Conservation (phyloP, 139 green algal species). For the Diplosphaera chodatii region DNA sequence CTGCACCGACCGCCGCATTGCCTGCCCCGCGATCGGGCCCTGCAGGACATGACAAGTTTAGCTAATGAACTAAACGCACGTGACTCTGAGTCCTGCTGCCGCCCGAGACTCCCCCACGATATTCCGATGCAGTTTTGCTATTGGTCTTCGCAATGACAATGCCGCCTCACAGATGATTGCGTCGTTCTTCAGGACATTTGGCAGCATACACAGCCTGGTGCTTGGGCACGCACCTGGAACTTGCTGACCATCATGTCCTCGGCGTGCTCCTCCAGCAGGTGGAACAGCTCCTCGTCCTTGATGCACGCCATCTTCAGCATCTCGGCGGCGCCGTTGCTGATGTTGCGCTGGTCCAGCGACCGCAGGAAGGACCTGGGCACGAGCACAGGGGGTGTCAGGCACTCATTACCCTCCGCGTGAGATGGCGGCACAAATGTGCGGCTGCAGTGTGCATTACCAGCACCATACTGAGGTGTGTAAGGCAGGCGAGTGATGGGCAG, state of each 20-base stretch:
- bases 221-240: slow-evolving; percentile 32
- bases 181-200: background rate
- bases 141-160: no score
- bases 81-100: no score
- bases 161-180: no score
- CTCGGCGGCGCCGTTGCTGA: slow-evolving; percentile 45
- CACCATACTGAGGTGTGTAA: no score
- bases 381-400: no score
- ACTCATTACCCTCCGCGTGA: no score
- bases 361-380: slow-evolving; percentile 21
- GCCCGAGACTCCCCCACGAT: no score
- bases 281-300: slow-evolving; percentile 42
- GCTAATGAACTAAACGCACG: no score
- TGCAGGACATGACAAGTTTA: background rate
- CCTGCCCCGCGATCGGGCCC: slow-evolving; percentile 9
- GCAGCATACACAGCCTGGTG: background rate
- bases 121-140: no score
- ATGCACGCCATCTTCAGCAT: slow-evolving; percentile 57
- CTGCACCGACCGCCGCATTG: slow-evolving; percentile 38
- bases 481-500: background rate
- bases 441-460: no score
- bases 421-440: no score
- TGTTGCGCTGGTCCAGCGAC: slow-evolving; percentile 32
- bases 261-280: slow-evolving; percentile 36
- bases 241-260: slow-evolving; percentile 21